These are phyloP conservation scores for Boechera stricta DNA, from an alignment of 345 rosid species.

Conservation along the genomic window DNA sequence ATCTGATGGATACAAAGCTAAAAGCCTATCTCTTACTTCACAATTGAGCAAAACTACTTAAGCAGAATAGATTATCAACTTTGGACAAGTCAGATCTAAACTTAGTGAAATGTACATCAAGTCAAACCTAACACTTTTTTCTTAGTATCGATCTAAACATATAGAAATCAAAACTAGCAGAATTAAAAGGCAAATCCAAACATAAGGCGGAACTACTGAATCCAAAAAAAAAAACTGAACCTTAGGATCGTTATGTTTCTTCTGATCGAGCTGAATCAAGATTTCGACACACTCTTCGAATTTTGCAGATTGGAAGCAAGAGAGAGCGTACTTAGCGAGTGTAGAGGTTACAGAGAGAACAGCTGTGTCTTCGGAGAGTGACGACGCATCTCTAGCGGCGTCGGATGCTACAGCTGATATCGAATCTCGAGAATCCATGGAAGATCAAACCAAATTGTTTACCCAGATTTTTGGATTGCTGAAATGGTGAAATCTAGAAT, in stretches of 20 bases:
- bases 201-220: not conserved
- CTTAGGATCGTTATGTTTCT: conserved; percentile 82
- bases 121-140: not conserved
- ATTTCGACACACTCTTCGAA: conserved; percentile 73
- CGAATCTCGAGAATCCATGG: conserved; percentile 68
- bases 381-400: conserved; percentile 40
- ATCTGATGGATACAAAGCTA: not conserved
- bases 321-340: conserved; percentile 78
- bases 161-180: not conserved
- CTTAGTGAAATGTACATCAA: conserved; percentile 3
- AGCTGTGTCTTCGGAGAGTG: conserved; percentile 51
- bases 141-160: conserved; percentile 7
- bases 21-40: not conserved
- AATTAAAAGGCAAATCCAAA: not conserved
- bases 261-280: conserved; percentile 66
- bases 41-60: not conserved
- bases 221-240: conserved; percentile 43
- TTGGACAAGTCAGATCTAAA: conserved; percentile 32
- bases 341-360: conserved; percentile 54
- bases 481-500: not conserved
- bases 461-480: not conserved
- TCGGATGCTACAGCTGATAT: conserved; percentile 38
- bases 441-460: conserved; percentile 42
- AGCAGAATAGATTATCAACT: not conserved
- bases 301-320: conserved; percentile 72